Conservation (phyloP, 495 filamentous ascomycete species). For the Penicillium roqueforti region DNA sequence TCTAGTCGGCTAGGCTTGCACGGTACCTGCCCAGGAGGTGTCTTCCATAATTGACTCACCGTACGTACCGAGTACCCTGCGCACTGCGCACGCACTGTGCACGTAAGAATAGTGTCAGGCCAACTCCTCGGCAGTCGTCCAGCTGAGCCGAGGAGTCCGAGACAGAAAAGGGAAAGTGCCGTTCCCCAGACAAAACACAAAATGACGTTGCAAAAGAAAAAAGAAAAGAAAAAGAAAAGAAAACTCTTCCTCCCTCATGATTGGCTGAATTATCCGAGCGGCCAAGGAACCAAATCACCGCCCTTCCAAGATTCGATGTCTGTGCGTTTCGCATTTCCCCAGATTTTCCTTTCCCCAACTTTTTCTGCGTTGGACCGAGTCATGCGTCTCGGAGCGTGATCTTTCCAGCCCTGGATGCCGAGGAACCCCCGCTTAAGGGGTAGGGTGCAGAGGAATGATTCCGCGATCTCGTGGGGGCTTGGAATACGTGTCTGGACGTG, state of each 20-base stretch:
- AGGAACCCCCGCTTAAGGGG: too few species aligned
- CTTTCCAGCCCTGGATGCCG: too few species aligned
- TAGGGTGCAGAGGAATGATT: too few species aligned
- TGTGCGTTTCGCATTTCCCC: not conserved
- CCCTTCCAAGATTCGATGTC: not conserved
- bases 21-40: constrained; percentile 19
- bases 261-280: constrained; percentile 25
- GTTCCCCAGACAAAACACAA: not conserved
- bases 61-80: too few species aligned
- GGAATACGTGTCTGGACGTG: not conserved
- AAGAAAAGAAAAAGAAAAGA: not conserved
- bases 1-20: constrained; percentile 14
- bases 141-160: not conserved
- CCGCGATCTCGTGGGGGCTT: too few species aligned
- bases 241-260: constrained; percentile 6
- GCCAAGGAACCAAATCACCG: constrained; percentile 14
- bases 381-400: too few species aligned
- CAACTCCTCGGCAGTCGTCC: not conserved
- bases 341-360: constrained; percentile 17
- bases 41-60: constrained; percentile 22
- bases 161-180: not conserved
- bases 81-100: too few species aligned
- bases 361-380: not conserved
- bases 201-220: not conserved
- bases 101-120: too few species aligned